Evolutionary conservation across 2,329 filamentous ascomycete species (phyloP), one percentile per base, ranked within the genome.

Genomic region (Ceratocystis eucalypticola): DNA sequence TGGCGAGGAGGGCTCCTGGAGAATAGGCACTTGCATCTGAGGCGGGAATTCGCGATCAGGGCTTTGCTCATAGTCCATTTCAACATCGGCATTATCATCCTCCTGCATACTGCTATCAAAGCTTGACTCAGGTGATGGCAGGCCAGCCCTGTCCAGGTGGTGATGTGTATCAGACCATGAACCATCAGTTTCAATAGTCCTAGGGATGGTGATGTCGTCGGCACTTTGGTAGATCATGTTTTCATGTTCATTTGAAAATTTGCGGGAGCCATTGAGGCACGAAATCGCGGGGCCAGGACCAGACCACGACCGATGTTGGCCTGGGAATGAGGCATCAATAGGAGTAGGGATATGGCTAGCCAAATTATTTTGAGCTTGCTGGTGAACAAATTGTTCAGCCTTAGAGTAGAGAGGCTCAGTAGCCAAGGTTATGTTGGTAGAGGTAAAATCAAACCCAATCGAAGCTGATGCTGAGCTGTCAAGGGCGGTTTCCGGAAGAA

Each of bases 311-410:
- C 37, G 37, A 66, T 80, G 77, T 25, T 59, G 55, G 28, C 83
- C 76, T 71, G 84, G 81, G 71, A 85, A 85, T 63, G 75, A 82
- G 68, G 80, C 80, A 69, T 84, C 79, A n/a, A 84, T 84, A 1
- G 82, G 82, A 1, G 83, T 84, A 1, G 82, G 82, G 73, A 84
- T 79, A 61, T 82, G 80, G 67, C 78, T 77, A 22, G 75, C 75
- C 59, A 48, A 37, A 5, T 75, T 30, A 57, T 50, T 44, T 41
- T 44, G 53, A 7, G 37, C 25, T 5, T 22, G 57, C 20, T 66
- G 66, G 22, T 63, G 61, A 15, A 46, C 37, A 28, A 61, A 20
- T 70, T 69, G 61, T 70, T 71, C 65, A 68, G 68, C 33, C 70
- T 70, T 65, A 66, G 67, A 66, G 53, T 66, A 65, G 37, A 66